Conservation (phyloP, 2,329 filamentous ascomycete species). For the Beauveria varroae region DNA sequence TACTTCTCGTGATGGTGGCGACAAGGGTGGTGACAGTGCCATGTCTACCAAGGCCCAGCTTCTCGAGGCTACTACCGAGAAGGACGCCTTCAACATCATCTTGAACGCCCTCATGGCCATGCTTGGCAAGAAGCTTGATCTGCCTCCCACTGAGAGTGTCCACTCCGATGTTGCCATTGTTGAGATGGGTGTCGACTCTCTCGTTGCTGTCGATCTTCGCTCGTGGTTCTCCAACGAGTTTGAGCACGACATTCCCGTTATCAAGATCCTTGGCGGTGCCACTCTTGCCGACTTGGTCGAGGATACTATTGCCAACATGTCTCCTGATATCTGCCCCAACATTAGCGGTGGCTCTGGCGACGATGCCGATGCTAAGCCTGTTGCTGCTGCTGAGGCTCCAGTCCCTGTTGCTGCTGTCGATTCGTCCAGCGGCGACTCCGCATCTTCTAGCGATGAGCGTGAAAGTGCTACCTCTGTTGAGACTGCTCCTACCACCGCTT, state of each 20-base stretch:
- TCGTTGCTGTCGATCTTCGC: constrained; percentile 29
- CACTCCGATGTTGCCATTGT: constrained; percentile 11
- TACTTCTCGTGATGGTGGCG: constrained; percentile 4
- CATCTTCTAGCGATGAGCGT: constrained; percentile 7
- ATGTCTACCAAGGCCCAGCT: constrained; percentile 8
- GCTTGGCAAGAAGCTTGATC: constrained; percentile 13
- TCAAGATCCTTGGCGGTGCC: constrained; percentile 35
- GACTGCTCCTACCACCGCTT: neutral
- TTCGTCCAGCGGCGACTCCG: constrained; percentile 16
- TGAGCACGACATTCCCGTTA: constrained; percentile 34
- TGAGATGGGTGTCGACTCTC: constrained; percentile 21
- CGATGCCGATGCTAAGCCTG: constrained; percentile 16
- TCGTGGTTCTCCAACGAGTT: constrained; percentile 41
- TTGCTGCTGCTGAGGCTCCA: constrained; percentile 20
- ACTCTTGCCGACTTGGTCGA: constrained; percentile 15
- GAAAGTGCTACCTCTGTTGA: constrained; percentile 7
- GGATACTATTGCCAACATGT: constrained; percentile 11
- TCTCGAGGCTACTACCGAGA: constrained; percentile 10
- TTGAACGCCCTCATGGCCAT: constrained; percentile 12
- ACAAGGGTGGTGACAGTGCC: constrained; percentile 1
- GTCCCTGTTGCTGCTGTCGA: constrained; percentile 14
- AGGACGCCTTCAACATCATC: constrained; percentile 10
- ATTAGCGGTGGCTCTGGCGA: constrained; percentile 15
- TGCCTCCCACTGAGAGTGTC: constrained; percentile 11
- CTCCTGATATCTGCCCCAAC: constrained; percentile 11